Conservation (phyloP, 208 protist genomes). For the Naegleria gruberi region DNA sequence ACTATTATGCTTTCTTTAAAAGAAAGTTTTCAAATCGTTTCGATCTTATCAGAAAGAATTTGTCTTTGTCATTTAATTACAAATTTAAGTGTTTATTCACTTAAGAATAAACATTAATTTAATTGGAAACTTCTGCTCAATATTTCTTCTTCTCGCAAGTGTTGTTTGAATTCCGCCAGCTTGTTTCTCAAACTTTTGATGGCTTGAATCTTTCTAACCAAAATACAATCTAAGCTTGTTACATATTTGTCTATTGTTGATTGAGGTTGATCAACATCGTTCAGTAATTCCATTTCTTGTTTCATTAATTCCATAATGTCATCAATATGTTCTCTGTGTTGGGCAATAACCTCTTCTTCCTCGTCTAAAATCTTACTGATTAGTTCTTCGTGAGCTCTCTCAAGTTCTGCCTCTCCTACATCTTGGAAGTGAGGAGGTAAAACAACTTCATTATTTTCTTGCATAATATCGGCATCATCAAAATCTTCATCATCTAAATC, state of each 20-base stretch:
- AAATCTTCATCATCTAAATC: neutral
- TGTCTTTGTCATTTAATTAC: too few species aligned
- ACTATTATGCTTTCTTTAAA: too few species aligned
- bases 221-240: constrained; percentile 64
- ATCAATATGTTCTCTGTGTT: constrained; percentile 80
- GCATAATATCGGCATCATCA: neutral
- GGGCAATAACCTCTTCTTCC: constrained; percentile 72
- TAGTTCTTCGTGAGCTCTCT: constrained; percentile 51
- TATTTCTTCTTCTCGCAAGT: constrained; percentile 29
- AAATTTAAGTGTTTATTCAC: too few species aligned
- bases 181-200: constrained; percentile 65
- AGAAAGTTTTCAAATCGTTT: too few species aligned
- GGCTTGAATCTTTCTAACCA: constrained; percentile 56
- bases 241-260: constrained; percentile 74
- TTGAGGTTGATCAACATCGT: constrained; percentile 71
- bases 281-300: constrained; percentile 79
- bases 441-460: neutral
- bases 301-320: constrained; percentile 80
- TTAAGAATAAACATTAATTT: neutral
- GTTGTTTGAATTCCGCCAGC: constrained; percentile 52
- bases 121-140: constrained; percentile 14
- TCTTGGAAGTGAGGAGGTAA: neutral
- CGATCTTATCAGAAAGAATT: too few species aligned
- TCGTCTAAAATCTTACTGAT: constrained; percentile 77
- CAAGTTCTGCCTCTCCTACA: constrained; percentile 31